Base-by-base conservation (phyloP, 148 eudicot species). In the Rhododendron williamsianum region DNA sequence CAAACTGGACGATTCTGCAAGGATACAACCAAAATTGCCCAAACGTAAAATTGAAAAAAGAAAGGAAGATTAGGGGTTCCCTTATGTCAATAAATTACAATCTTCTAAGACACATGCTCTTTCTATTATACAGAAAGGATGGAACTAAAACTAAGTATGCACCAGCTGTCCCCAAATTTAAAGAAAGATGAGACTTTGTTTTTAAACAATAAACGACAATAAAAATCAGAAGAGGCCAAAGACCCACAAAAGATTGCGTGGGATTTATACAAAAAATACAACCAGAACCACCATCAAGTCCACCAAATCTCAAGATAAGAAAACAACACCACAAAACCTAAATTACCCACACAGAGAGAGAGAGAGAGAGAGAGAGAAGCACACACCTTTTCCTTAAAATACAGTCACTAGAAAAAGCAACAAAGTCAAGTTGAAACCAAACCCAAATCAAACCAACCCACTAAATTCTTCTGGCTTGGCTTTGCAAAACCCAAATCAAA, bases 241-340 rank as follows among this genome's bases (percentile, higher is more conserved):
- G 67, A 84, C 88, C 88, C 85, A 85, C 51, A 23, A 81, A 84
- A 74, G 33, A 80, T 76, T 84, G 81, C 60, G 49, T 80, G 82
- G 82, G 87, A 88, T 89, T 87, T 89, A 88, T 79, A 89, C 91
- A 92, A 85, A 84, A 87, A 88, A 89, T 76, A 87, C 79, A 86
- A 91, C 89, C 90, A 81, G 91, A 92, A 88, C 91, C 92, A 91
- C 91, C 86, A 88, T 69, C 83, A 83, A 86, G 79, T 78, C 84
- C 45, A 87, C 88, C 86, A 43, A 91, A 92, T 81, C 84, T 45
- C 63, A 46, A 65, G 76, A 84, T 71, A 77, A 85, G 79, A 84
- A 84, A 71, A 84, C 80, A 77, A 52, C 45, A 89, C 72, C 82
- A 48, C 65, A 1, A 81, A 90, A 84, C 84, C 85, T 87, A 86